phyloP scores from a whole-genome alignment of 345 rosid genomes.

The Gossypium arboreum region DNA sequence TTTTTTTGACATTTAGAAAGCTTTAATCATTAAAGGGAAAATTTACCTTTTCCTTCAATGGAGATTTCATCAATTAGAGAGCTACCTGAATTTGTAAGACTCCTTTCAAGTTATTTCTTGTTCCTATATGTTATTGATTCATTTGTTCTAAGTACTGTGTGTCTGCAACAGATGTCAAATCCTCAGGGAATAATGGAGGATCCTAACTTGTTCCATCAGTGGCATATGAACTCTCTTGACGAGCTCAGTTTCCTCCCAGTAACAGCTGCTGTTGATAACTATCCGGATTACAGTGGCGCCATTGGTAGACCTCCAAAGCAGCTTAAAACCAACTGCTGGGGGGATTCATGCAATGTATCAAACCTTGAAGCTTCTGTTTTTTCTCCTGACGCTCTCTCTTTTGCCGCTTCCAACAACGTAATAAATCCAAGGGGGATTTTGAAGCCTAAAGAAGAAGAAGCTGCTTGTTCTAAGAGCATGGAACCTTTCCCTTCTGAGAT shows the following conservation, averaged over 20 bases:
- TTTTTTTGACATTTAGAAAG: constrained; percentile 13
- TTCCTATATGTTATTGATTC: neutral
- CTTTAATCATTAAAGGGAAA: neutral
- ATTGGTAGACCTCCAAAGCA: constrained; percentile 39
- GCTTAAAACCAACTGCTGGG: constrained; percentile 34
- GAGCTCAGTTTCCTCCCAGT: constrained; percentile 33
- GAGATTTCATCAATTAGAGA: constrained; percentile 46
- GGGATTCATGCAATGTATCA: constrained; percentile 24
- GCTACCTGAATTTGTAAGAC: constrained; percentile 36
- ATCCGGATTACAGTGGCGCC: neutral
- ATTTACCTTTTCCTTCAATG: constrained; percentile 20
- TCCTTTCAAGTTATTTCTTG: neutral
- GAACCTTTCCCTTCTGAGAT: neutral
- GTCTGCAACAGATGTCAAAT: neutral
- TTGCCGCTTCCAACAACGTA: neutral
- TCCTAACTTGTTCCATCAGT: constrained; percentile 39
- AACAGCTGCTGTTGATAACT: constrained; percentile 30
- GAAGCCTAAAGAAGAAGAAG: constrained; percentile 51
- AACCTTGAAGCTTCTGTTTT: constrained; percentile 25
- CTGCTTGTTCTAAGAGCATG: constrained; percentile 8
- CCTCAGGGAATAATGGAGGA: constrained; percentile 53
- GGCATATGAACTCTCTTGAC: constrained; percentile 45
- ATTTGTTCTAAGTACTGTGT: neutral
- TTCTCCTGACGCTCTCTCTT: constrained; percentile 24
- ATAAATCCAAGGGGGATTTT: constrained; percentile 6